phyloP scores from a whole-genome alignment of 257 asterid species.

The Solanum appendiculatum region DNA sequence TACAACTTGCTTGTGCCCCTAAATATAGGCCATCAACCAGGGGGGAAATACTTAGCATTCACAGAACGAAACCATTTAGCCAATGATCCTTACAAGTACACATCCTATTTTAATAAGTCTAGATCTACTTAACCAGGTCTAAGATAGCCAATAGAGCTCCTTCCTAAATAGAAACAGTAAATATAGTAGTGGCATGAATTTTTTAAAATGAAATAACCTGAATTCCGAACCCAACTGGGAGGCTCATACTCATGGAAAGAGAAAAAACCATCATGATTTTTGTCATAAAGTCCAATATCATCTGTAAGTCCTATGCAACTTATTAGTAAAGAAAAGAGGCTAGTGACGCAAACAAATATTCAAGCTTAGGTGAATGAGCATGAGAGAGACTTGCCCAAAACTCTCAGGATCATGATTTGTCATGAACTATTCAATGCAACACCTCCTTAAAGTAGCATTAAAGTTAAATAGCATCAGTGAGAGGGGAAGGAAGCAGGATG shows the following conservation, averaged over 20 bases:
- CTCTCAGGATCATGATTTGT: no score
- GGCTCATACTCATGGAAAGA: slow-evolving; percentile 82
- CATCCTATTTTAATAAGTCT: not conserved
- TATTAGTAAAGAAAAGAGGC: no score
- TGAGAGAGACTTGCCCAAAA: no score
- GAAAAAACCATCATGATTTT: slow-evolving; percentile 73
- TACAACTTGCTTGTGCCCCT: not conserved
- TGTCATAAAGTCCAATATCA: slow-evolving; percentile 85
- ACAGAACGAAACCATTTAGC: not conserved
- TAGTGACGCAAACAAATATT: no score
- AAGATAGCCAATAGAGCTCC: not conserved
- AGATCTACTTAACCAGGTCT: not conserved
- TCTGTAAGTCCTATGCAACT: slow-evolving; percentile 75
- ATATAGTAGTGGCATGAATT: no score
- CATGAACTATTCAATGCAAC: no score
- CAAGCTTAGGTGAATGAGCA: no score
- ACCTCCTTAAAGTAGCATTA: no score
- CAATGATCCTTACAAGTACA: not conserved
- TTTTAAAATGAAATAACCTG: no score
- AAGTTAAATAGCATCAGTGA: no score
- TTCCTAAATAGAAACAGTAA: no score
- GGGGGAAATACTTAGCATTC: not conserved
- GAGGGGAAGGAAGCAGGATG: no score
- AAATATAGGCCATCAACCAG: not conserved
- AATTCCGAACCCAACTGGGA: slow-evolving; percentile 61